A percentile compares a stretch with the other conserved stretches of the same genome.
These are phyloP conservation scores for Xylariaceae sp. DNA, from an alignment of 2,329 filamentous ascomycete species.

Conservation along the genomic window DNA sequence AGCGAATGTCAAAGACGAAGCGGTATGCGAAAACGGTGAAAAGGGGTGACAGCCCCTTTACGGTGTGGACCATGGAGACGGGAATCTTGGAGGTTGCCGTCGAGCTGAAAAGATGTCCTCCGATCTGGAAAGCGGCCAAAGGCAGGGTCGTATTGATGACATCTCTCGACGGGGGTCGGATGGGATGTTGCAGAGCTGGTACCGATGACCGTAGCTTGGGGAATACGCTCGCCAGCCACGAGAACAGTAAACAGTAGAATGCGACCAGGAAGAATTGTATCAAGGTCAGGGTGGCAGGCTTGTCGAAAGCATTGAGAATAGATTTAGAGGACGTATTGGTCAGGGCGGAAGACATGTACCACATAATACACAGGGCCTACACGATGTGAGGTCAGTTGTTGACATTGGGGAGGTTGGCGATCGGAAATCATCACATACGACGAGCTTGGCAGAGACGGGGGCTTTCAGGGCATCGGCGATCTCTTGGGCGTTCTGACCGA, in stretches of 20 bases:
- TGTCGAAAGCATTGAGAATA: constrained; percentile 85
- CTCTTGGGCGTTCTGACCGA: constrained; percentile 89
- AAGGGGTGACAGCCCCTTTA: constrained; percentile 92
- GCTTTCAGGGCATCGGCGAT: constrained; percentile 86
- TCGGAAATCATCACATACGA: constrained; percentile 54
- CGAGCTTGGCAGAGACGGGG: constrained; percentile 79
- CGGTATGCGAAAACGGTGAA: constrained; percentile 95
- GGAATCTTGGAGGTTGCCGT: constrained; percentile 92
- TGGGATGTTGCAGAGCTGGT: constrained; percentile 76
- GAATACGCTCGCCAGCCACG: constrained; percentile 68
- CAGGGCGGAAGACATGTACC: constrained; percentile 92
- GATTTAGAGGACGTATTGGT: constrained; percentile 98
- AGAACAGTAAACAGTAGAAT: constrained; percentile 75
- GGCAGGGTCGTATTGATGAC: constrained; percentile 86
- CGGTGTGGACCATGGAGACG: constrained; percentile 94
- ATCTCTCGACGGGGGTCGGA: constrained; percentile 73
- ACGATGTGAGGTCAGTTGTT: constrained; percentile 27
- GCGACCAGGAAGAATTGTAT: constrained; percentile 93
- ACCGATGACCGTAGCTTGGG: constrained; percentile 65
- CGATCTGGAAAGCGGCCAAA: constrained; percentile 85
- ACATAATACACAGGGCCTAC: constrained; percentile 78
- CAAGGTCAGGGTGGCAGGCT: constrained; percentile 84
- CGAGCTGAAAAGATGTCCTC: constrained; percentile 87
- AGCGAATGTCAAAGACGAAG: constrained; percentile 79
- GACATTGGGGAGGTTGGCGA: constrained; percentile 7